Conservation (phyloP, 345 rosid species). For the Trapa incisa region DNA sequence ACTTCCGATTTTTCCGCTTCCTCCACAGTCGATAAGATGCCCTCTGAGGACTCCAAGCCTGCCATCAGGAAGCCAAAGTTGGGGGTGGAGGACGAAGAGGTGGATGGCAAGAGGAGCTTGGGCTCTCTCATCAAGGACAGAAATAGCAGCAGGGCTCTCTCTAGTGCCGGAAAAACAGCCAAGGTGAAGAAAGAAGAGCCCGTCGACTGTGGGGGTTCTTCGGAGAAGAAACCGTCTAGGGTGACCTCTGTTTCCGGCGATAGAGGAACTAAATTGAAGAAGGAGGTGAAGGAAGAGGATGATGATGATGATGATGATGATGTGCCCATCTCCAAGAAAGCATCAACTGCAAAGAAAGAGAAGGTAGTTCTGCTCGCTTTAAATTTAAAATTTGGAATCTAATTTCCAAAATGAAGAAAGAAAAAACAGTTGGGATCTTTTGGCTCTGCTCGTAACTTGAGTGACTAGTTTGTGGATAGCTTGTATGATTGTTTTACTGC, state of each 20-base stretch:
- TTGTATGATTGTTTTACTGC: neutral
- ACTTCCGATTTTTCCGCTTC: neutral
- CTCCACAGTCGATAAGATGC: constrained; percentile 24
- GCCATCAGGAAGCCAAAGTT: constrained; percentile 17
- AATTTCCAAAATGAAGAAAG: no score
- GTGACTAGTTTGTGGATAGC: neutral
- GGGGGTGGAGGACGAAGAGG: constrained; percentile 22
- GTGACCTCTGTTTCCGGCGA: neutral
- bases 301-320: constrained; percentile 30
- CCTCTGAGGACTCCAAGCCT: constrained; percentile 41
- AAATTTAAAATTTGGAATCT: neutral
- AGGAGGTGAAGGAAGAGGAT: constrained; percentile 11
- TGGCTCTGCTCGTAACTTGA: neutral
- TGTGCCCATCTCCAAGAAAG: constrained; percentile 6
- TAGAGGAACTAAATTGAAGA: constrained; percentile 11
- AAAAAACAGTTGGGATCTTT: neutral
- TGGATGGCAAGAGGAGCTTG: constrained; percentile 35
- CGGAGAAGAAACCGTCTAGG: constrained; percentile 6
- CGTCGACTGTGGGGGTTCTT: constrained; percentile 4
- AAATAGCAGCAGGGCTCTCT: constrained; percentile 31
- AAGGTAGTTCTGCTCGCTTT: neutral
- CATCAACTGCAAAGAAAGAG: neutral
- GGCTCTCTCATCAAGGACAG: constrained; percentile 30
- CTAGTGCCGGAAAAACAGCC: constrained; percentile 17
- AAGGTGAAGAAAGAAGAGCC: constrained; percentile 39